A percentile compares a stretch with the other conserved stretches of the same genome.
phyloP scores from a whole-genome alignment of 257 asterid species.

The Solanum neorickii region DNA sequence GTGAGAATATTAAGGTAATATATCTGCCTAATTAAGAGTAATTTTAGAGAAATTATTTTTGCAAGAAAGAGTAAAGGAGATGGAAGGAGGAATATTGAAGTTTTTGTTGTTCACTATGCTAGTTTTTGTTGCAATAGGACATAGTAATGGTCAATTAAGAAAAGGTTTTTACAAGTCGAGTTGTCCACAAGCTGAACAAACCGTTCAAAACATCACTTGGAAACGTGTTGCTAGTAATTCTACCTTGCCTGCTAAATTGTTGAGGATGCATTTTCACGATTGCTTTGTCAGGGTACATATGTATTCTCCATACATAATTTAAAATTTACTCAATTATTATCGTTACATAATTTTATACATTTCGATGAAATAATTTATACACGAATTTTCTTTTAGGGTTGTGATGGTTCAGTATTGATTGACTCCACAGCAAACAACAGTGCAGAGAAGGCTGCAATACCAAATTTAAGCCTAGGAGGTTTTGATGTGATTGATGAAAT shows the following conservation, averaged over 20 bases:
- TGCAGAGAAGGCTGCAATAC: constrained; percentile 29
- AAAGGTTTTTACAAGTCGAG: constrained; percentile 16
- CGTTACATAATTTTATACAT: background rate
- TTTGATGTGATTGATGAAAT: constrained; percentile 33
- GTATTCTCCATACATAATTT: background rate
- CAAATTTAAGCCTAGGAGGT: constrained; percentile 24
- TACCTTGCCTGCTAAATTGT: constrained; percentile 27
- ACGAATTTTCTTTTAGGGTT: constrained; percentile 12
- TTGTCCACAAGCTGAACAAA: constrained; percentile 27
- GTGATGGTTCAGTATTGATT: constrained; percentile 34
- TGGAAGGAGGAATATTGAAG: background rate
- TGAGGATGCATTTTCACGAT: constrained; percentile 42
- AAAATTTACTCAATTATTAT: background rate
- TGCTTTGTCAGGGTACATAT: constrained; percentile 28
- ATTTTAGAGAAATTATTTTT: background rate
- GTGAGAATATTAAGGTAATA: background rate
- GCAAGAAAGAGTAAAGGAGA: background rate
- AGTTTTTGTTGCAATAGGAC: constrained; percentile 5
- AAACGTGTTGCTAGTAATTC: constrained; percentile 16
- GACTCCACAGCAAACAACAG: constrained; percentile 13
- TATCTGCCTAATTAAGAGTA: background rate
- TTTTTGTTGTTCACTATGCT: background rate
- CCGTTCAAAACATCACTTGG: constrained; percentile 16
- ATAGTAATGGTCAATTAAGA: constrained; percentile 13
- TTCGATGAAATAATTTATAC: background rate